Percentiles rank a stretch among this genome's conserved stretches.
phyloP scores from a whole-genome alignment of 2,329 filamentous ascomycete species.

The Lecanicillium sp. region DNA sequence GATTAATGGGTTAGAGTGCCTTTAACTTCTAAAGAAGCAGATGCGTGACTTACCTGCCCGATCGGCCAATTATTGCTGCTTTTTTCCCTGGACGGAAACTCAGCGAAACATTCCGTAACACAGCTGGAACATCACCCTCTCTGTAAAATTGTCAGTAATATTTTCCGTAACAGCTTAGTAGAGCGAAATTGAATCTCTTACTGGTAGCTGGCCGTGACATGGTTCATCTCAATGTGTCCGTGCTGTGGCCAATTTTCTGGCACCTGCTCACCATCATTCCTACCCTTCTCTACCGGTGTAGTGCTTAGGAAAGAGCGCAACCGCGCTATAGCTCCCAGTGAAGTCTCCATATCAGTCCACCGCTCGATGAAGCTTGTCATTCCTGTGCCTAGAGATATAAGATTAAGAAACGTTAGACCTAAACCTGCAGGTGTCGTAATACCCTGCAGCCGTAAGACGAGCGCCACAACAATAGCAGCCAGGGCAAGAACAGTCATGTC shows the following conservation, averaged over 20 bases:
- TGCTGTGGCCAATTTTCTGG: not conserved
- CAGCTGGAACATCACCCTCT: slow-evolving; percentile 1
- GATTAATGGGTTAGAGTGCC: not conserved
- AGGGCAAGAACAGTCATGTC: slow-evolving; percentile 36
- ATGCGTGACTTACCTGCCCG: slow-evolving; percentile 15
- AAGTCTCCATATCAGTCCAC: slow-evolving; percentile 10
- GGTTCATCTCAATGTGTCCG: not conserved
- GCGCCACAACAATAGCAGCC: slow-evolving; percentile 32
- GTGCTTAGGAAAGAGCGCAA: not conserved
- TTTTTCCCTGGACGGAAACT: slow-evolving; percentile 17
- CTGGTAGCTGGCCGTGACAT: not conserved
- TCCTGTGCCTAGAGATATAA: slow-evolving; percentile 16
- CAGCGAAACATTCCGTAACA: slow-evolving; percentile 18
- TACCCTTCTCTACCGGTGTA: not conserved
- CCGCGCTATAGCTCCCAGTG: not conserved
- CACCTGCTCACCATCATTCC: too few species aligned
- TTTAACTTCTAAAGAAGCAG: not conserved
- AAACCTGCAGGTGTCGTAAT: slow-evolving; percentile 3
- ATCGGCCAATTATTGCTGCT: slow-evolving; percentile 25
- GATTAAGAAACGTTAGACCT: slow-evolving; percentile 6
- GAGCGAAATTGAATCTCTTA: not conserved
- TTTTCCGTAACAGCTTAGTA: too few species aligned
- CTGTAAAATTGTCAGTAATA: not conserved
- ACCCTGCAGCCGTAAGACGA: slow-evolving; percentile 23
- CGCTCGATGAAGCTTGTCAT: slow-evolving; percentile 18